Percentiles rank a stretch among this genome's conserved stretches.
phyloP scores from a whole-genome alignment of 371 early-diverging fungal genomes.

The Zancudomyces culisetae region DNA sequence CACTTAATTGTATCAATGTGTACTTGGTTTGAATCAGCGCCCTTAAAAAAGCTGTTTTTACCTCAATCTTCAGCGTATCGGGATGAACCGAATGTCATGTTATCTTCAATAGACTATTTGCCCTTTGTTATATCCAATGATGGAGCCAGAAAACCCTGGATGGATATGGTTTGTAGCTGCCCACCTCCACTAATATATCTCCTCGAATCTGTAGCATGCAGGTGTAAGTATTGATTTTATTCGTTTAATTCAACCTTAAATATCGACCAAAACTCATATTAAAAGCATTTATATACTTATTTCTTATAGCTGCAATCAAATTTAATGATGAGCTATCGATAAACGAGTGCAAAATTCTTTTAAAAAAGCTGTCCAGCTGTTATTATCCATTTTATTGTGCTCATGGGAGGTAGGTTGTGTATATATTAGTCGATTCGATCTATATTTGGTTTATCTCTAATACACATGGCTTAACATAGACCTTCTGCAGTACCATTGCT shows the following conservation, averaged over 20 bases:
- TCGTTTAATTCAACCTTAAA: too few species aligned
- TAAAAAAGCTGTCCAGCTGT: not conserved
- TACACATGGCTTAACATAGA: too few species aligned
- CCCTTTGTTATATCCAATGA: not conserved
- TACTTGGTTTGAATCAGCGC: not conserved
- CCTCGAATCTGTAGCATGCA: conserved; percentile 1
- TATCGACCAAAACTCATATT: not conserved
- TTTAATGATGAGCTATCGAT: not conserved
- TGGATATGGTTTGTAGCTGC: not conserved
- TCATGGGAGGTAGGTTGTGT: conserved; percentile 5
- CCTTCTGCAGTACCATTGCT: conserved; percentile 1
- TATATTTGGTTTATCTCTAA: not conserved
- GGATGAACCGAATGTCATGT: not conserved
- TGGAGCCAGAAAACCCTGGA: not conserved
- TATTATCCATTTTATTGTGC: conserved; percentile 4
- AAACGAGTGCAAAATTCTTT: not conserved
- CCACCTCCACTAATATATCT: conserved; percentile 3
- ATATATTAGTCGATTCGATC: not conserved
- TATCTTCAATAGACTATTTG: not conserved
- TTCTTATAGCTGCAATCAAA: conserved; percentile 3
- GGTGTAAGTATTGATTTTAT: not conserved
- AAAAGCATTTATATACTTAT: not conserved
- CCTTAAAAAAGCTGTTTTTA: not conserved
- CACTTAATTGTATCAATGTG: not conserved
- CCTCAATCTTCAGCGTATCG: not conserved